These are phyloP conservation scores for Lumnitzera racemosa DNA, from an alignment of 345 rosid genomes.

Conservation along the genomic window DNA sequence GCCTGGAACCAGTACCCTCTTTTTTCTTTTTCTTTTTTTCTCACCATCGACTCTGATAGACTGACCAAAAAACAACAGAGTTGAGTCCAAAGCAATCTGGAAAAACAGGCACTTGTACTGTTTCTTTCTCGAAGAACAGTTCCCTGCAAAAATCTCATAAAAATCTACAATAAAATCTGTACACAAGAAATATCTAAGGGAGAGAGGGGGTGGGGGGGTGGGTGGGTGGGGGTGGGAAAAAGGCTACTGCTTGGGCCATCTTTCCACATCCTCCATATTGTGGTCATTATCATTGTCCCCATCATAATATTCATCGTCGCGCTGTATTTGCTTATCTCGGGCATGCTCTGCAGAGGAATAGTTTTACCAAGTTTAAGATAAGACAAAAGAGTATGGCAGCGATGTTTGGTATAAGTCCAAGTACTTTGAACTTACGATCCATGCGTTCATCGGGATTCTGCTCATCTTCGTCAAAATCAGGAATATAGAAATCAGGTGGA, in stretches of 20 bases:
- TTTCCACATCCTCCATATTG: slow-evolving; percentile 29
- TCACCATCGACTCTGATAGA: too few species aligned
- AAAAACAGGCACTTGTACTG: too few species aligned
- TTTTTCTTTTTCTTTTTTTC: too few species aligned
- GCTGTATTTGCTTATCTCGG: slow-evolving; percentile 80
- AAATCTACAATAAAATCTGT: too few species aligned
- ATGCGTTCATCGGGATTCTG: slow-evolving; percentile 82
- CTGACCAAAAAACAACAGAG: too few species aligned
- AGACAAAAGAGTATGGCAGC: not conserved
- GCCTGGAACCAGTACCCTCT: too few species aligned
- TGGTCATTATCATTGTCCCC: slow-evolving; percentile 85
- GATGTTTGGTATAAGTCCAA: not conserved
- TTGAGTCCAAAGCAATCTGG: too few species aligned
- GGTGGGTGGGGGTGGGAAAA: fast-evolving
- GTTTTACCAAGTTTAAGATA: not conserved
- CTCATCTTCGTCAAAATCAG: slow-evolving; percentile 88
- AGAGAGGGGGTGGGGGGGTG: too few species aligned
- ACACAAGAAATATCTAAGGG: too few species aligned
- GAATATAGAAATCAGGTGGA: slow-evolving; percentile 92
- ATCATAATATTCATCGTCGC: slow-evolving; percentile 80
- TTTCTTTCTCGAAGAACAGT: too few species aligned
- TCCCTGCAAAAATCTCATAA: too few species aligned
- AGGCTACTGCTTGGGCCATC: not conserved
- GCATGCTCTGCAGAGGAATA: slow-evolving; percentile 57
- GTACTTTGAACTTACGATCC: slow-evolving; percentile 55